phyloP scores from a whole-genome alignment of 306 rosid genomes.

The Quercus cerris region DNA sequence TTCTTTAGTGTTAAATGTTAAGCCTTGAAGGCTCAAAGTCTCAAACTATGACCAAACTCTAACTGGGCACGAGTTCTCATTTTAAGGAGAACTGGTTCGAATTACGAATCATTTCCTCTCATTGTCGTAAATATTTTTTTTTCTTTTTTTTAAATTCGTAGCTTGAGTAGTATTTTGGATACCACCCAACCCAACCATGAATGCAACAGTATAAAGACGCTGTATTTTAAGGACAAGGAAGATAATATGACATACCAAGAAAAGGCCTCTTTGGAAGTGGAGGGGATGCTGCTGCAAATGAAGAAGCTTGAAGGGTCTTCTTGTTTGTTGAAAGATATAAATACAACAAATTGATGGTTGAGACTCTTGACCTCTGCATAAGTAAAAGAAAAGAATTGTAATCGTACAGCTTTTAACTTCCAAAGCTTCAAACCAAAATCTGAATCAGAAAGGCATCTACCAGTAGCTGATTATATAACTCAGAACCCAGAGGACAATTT shows the following conservation, averaged over 20 bases:
- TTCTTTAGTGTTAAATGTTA: too few relatives aligned
- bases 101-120: too few relatives aligned
- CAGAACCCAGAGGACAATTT: slow-evolving; percentile 11
- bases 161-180: too few relatives aligned
- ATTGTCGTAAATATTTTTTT: too few relatives aligned
- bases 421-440: background rate
- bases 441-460: background rate
- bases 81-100: too few relatives aligned
- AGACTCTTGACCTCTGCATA: slow-evolving; percentile 37
- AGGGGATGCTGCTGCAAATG: slow-evolving; percentile 10
- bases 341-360: background rate
- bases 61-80: too few relatives aligned
- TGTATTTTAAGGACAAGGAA: background rate
- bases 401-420: background rate
- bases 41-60: too few relatives aligned
- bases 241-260: slow-evolving; percentile 12
- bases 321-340: slow-evolving; percentile 23
- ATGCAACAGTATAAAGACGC: too few relatives aligned
- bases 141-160: too few relatives aligned
- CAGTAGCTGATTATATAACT: too few relatives aligned
- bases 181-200: too few relatives aligned
- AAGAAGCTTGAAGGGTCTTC: slow-evolving; percentile 6
- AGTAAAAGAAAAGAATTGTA: background rate
- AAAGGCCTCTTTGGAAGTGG: slow-evolving; percentile 11
- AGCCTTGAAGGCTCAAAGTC: too few relatives aligned